Evolutionary conservation across 495 filamentous ascomycete genomes (phyloP).

Genomic region (Penicilliopsis zonata): DNA sequence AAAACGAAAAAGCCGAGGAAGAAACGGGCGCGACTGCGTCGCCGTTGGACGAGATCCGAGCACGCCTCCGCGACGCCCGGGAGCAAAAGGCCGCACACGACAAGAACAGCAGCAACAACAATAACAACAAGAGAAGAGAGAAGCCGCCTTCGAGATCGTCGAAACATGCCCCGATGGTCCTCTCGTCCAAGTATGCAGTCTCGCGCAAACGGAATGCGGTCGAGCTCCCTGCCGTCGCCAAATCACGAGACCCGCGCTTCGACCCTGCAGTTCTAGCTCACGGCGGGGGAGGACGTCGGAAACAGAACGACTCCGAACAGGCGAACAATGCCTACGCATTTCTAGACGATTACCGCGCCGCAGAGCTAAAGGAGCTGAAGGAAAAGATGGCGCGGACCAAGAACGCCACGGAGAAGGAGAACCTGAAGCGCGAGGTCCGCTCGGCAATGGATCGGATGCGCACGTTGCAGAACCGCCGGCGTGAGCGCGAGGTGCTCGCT

Average conservation of each 20-base stretch:
- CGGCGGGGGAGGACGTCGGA: conserved; percentile 11
- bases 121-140: conserved; percentile 26
- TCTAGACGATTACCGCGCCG: conserved; percentile 68
- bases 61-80: conserved; percentile 30
- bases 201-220: conserved; percentile 66
- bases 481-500: conserved; percentile 48
- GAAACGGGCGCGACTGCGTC: conserved; percentile 8
- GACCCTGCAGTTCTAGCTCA: conserved; percentile 40
- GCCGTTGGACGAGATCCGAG: conserved; percentile 26
- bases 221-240: conserved; percentile 25
- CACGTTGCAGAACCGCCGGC: conserved; percentile 52
- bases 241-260: conserved; percentile 79
- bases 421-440: conserved; percentile 51
- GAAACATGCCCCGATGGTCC: conserved; percentile 80
- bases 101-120: conserved; percentile 13
- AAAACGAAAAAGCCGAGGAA: conserved; percentile 6
- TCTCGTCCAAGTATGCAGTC: conserved; percentile 72
- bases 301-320: conserved; percentile 29
- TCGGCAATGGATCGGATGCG: conserved; percentile 60
- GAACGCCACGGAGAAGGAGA: conserved; percentile 47
- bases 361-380: conserved; percentile 65
- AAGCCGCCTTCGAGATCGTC: conserved; percentile 42
- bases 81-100: conserved; percentile 19
- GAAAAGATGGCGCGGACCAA: conserved; percentile 52
- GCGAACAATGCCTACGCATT: conserved; percentile 67